Percentiles rank a stretch among this genome's conserved stretches.
Evolutionary conservation across 345 rosid genomes (phyloP).

Genomic region (Sonneratia caseolaris): DNA sequence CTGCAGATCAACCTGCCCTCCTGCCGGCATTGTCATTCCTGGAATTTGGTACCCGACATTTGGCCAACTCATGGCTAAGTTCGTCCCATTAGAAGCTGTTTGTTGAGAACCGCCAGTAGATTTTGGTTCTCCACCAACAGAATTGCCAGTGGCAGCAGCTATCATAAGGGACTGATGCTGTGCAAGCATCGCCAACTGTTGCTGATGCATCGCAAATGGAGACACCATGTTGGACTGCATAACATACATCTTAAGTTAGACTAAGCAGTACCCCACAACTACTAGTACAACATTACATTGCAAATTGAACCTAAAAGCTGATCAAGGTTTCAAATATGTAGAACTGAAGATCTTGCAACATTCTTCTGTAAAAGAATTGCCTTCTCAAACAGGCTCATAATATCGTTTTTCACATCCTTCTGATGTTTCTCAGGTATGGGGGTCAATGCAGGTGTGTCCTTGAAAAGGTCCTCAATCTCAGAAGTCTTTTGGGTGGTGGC

Average conservation of each 20-base stretch:
- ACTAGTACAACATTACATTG: not conserved
- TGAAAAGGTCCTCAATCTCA: conserved; percentile 78
- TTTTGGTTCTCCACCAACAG: conserved; percentile 40
- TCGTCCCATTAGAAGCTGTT: conserved; percentile 39
- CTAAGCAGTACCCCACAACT: not conserved
- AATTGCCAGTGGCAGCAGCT: conserved; percentile 82
- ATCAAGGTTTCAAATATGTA: not conserved
- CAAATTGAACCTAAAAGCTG: not conserved
- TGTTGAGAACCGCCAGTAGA: conserved; percentile 36
- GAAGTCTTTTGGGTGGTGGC: conserved; percentile 29
- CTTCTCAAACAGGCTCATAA: conserved; percentile 99
- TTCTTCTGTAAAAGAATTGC: conserved; percentile 19
- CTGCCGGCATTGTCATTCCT: conserved; percentile 49
- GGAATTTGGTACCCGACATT: conserved; percentile 62
- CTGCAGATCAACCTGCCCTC: conserved; percentile 53
- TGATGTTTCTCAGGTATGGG: conserved; percentile 40
- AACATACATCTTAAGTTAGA: not conserved
- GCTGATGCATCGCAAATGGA: conserved; percentile 92
- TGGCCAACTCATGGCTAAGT: conserved; percentile 48
- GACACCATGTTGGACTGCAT: conserved; percentile 85
- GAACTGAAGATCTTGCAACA: not conserved
- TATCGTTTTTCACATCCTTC: conserved; percentile 85
- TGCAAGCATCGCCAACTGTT: conserved; percentile 80
- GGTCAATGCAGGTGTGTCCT: conserved; percentile 35
- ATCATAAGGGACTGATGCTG: conserved; percentile 84